Conservation (phyloP, 495 filamentous ascomycete species). For the Penicillium salamii region DNA sequence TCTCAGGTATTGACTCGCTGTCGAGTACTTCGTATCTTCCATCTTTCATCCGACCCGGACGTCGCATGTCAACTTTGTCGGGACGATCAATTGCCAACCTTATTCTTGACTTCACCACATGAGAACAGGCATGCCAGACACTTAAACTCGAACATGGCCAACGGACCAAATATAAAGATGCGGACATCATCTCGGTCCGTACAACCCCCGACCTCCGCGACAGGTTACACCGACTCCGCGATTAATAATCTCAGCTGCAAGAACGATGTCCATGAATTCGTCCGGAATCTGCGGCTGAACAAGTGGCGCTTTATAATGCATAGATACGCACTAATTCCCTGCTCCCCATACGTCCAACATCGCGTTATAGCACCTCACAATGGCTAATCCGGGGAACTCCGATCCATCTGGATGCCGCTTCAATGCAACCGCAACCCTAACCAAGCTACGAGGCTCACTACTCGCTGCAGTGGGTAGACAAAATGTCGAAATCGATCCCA, state of each 20-base stretch:
- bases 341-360: background rate
- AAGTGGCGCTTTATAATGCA: conserved; percentile 10
- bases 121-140: no score
- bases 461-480: conserved; percentile 2
- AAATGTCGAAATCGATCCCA: background rate
- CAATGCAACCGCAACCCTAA: conserved; percentile 16
- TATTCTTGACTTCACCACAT: no score
- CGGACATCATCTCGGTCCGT: background rate
- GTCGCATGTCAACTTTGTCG: no score
- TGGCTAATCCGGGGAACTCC: conserved; percentile 2
- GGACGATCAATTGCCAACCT: no score
- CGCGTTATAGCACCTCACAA: conserved; percentile 3
- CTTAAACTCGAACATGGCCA: no score
- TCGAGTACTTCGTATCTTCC: no score
- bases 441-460: conserved; percentile 10
- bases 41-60: no score
- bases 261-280: conserved; percentile 3
- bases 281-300: conserved; percentile 3
- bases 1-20: no score
- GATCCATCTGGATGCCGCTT: conserved; percentile 15
- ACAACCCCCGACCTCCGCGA: background rate
- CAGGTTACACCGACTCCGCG: conserved; percentile 7
- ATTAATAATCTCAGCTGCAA: conserved; percentile 25
- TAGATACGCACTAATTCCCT: background rate
- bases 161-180: no score